Evolutionary conservation across 805 yeast species (phyloP), one percentile per base, ranked within the genome.

Genomic region (Blastobotrys americana): DNA sequence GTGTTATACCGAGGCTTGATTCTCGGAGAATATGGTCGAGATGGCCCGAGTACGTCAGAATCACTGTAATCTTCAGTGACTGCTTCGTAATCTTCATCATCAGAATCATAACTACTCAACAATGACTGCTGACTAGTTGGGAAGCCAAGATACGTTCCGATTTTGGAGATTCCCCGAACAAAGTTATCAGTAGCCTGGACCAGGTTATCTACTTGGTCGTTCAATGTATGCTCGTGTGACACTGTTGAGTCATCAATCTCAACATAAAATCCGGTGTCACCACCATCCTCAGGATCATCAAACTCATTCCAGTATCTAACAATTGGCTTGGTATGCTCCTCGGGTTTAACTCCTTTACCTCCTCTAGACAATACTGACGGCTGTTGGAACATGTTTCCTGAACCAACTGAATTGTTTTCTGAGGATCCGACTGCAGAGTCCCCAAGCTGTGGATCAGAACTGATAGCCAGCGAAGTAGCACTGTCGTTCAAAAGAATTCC

Each of bases 251-350:
- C 70, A 20, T 52, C 53, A 15, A 56, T 58, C 8, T 62, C 55
- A 18, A 66, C 59, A 31, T 70, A 67, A 41, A 66, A 62, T 3
- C 67, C 68, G 4, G 54, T 65, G 27, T 59, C 67, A 25, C 66
- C 69, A 46, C 66, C 77, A 37, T 63, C 74, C 46, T 78, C 84
- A 0, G 80, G 77, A 53, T 79, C 69, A 54, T 79, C 84, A 56
- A 79, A 79, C 61, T 79, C 84, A 55, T 79, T 79, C 84, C 84
- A 79, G 57, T 79, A 79, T 38, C 80, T 58, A 34, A 60, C 53
- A 41, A 60, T 39, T n/a, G 49, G 40, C 22, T 37, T 43, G 31
- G 31, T 13, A 25, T 25, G 31, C 6, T 46, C 39, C 16, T 41
- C 44, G 19, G 43, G 46, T 37, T 61, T 38, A 21, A 13, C 18